These are phyloP conservation scores for Malassezia sp. DNA, from an alignment of 1,284 basidiomycete species.

Conservation along the genomic window DNA sequence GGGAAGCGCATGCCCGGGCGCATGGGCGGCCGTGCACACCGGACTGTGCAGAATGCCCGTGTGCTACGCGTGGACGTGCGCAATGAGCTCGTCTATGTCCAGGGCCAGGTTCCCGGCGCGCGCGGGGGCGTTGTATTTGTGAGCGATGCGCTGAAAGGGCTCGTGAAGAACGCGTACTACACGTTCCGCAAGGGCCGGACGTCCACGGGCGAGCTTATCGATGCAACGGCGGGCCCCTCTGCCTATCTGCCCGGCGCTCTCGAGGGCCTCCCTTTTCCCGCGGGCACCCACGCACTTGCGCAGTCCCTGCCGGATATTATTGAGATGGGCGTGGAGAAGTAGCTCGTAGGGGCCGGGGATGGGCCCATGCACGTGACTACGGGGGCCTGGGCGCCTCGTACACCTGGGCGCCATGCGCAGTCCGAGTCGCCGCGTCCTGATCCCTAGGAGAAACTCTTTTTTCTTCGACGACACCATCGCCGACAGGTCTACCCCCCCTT, in stretches of 20 bases:
- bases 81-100: conserved; percentile 76
- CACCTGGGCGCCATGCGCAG: too few species aligned
- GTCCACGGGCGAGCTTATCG: conserved; percentile 54
- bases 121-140: conserved; percentile 50
- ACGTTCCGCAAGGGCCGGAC: conserved; percentile 33
- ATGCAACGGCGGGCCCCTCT: conserved; percentile 59
- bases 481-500: too few species aligned
- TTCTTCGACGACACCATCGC: too few species aligned
- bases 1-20: conserved; percentile 98
- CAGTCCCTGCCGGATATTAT: conserved; percentile 48
- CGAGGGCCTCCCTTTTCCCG: conserved; percentile 76
- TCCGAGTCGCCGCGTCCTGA: too few species aligned
- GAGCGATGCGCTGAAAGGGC: conserved; percentile 37
- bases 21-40: conserved; percentile 58
- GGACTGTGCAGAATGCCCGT: conserved; percentile 61
- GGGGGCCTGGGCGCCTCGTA: too few species aligned
- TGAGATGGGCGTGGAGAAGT: conserved; percentile 16
- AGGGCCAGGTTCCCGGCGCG: conserved; percentile 53
- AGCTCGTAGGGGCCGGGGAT: background rate
- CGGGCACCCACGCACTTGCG: conserved; percentile 70
- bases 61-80: conserved; percentile 77
- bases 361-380: background rate
- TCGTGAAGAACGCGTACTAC: conserved; percentile 37
- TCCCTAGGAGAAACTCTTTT: too few species aligned
- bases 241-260: conserved; percentile 75